Conservation (phyloP, 495 filamentous ascomycete species). For the Lasiosphaeriaceae sp. region DNA sequence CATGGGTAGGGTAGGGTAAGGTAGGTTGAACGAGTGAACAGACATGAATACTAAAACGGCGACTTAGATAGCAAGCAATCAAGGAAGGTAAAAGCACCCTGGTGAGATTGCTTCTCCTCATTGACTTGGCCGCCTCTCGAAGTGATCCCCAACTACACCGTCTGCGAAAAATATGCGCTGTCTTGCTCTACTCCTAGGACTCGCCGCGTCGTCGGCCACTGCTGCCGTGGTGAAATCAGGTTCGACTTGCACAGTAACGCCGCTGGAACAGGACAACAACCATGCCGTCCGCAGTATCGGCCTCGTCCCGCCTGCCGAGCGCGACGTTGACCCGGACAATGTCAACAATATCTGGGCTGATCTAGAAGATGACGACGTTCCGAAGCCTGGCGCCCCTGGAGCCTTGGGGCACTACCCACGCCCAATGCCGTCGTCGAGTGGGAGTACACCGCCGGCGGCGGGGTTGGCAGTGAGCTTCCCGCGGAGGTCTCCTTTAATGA, state of each 20-base stretch:
- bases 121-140: background rate
- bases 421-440: conserved; percentile 2
- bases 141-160: background rate
- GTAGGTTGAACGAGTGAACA: too few relatives aligned
- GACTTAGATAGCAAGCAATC: background rate
- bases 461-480: background rate
- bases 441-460: background rate
- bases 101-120: background rate
- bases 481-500: background rate
- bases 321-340: conserved; percentile 6
- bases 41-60: too few relatives aligned
- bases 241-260: conserved; percentile 37
- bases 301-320: conserved; percentile 12
- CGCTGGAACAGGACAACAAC: conserved; percentile 12
- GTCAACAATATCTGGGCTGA: background rate
- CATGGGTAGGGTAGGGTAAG: too few relatives aligned
- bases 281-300: conserved; percentile 13
- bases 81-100: background rate
- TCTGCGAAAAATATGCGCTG: background rate
- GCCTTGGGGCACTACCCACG: conserved; percentile 14
- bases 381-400: conserved; percentile 2
- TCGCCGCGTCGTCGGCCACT: conserved; percentile 6
- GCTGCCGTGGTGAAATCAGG: conserved; percentile 31
- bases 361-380: background rate
- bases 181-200: conserved; percentile 8